Evolutionary conservation across 2,329 filamentous ascomycete genomes (phyloP).

Genomic region (Diaporthe sp.): DNA sequence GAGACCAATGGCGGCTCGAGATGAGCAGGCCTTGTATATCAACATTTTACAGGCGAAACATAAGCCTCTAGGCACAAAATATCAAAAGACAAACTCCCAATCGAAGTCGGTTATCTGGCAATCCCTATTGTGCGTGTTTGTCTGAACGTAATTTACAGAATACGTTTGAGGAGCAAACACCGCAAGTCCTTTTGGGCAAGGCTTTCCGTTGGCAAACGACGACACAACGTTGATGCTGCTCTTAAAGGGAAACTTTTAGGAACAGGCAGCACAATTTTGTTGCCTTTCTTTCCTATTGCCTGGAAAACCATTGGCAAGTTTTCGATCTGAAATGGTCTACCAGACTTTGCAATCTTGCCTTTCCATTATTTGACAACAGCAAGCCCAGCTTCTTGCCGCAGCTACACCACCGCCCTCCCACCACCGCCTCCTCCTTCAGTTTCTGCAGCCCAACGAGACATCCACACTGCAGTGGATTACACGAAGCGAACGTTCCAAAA

Average conservation of each 20-base stretch:
- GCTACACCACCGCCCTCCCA: background rate
- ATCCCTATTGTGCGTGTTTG: background rate
- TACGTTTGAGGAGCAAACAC: background rate
- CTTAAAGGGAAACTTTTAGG: background rate
- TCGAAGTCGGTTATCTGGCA: background rate
- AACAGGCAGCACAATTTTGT: background rate
- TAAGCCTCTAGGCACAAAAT: background rate
- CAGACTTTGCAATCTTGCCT: background rate
- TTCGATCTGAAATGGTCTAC: background rate
- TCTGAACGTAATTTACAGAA: no score
- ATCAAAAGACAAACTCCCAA: background rate
- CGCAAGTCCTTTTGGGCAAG: background rate
- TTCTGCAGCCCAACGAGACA: background rate
- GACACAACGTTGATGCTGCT: background rate
- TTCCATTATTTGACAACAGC: background rate
- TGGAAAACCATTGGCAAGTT: background rate
- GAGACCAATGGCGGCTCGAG: background rate
- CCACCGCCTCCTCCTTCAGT: no score
- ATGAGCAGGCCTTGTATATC: constrained; percentile 2
- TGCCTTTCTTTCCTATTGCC: background rate
- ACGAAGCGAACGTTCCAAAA: constrained; percentile 53
- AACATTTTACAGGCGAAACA: background rate
- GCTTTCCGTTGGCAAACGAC: background rate
- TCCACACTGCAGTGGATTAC: no score
- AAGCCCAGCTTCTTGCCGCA: background rate